A percentile compares a stretch with the other conserved stretches of the same genome.
Evolutionary conservation across 257 asterid genomes (phyloP).

Genomic region (Plantago elongata): DNA sequence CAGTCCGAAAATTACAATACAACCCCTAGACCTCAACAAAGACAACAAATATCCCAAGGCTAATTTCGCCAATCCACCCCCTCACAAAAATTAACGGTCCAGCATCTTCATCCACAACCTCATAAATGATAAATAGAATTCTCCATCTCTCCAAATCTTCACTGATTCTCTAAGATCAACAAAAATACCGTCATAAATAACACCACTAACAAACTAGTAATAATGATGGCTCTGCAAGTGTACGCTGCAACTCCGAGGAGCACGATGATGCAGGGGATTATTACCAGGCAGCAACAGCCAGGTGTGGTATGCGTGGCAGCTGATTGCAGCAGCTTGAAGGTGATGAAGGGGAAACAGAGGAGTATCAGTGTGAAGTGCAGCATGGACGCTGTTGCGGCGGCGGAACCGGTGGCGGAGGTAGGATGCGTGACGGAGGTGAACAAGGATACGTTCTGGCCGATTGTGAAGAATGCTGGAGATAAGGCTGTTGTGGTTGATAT

Average conservation of each 20-base stretch:
- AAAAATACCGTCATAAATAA: neutral
- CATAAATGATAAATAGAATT: constrained; percentile 8
- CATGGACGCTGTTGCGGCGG: constrained; percentile 41
- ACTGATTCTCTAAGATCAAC: neutral
- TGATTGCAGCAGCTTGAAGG: constrained; percentile 35
- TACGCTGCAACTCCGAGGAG: constrained; percentile 49
- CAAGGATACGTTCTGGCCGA: constrained; percentile 76
- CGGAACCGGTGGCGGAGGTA: constrained; percentile 34
- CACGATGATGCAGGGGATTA: constrained; percentile 32
- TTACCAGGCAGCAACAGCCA: constrained; percentile 41
- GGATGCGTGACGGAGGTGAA: constrained; percentile 67
- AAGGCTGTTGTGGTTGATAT: constrained; percentile 75
- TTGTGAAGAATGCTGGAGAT: constrained; percentile 66
- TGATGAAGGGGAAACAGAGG: constrained; percentile 27
- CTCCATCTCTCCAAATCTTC: constrained; percentile 15
- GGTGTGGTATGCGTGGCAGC: constrained; percentile 40
- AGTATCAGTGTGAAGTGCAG: constrained; percentile 37
- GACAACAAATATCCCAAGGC: constrained; percentile 25
- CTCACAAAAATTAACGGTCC: constrained; percentile 24
- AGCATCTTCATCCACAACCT: constrained; percentile 18
- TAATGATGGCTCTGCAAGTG: constrained; percentile 65
- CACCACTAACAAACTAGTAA: too few species aligned
- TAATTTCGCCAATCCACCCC: constrained; percentile 24
- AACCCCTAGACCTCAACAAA: constrained; percentile 22
- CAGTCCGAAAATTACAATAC: constrained; percentile 10